These are phyloP conservation scores for Nepenthes gracilis DNA, from an alignment of 148 eudicot genomes.

Conservation along the genomic window DNA sequence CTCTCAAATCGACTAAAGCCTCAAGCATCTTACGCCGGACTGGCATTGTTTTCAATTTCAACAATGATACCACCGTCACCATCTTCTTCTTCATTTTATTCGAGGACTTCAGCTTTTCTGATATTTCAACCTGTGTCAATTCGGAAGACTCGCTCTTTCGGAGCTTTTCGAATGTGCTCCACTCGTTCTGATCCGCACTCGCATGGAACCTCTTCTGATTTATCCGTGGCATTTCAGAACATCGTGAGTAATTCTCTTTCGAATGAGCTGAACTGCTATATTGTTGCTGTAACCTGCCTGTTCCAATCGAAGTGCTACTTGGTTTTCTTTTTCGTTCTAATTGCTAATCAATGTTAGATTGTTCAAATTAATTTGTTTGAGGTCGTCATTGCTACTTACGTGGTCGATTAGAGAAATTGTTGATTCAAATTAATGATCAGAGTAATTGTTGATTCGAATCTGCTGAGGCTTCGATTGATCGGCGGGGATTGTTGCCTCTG, in stretches of 20 bases:
- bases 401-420: neutral
- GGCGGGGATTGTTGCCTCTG: no score
- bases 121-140: slow-evolving; percentile 6
- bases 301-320: no score
- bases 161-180: slow-evolving; percentile 27
- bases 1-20: slow-evolving; percentile 33
- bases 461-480: no score
- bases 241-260: neutral
- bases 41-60: slow-evolving; percentile 29
- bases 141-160: slow-evolving; percentile 19
- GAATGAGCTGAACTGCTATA: neutral
- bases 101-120: slow-evolving; percentile 4
- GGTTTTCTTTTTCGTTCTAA: neutral
- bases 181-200: slow-evolving; percentile 42
- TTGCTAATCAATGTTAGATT: neutral
- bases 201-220: slow-evolving; percentile 26
- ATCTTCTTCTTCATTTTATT: no score
- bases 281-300: neutral
- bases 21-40: slow-evolving; percentile 10
- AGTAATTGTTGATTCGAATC: no score
- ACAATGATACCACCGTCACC: slow-evolving; percentile 1
- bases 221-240: slow-evolving; percentile 13
- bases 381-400: neutral
- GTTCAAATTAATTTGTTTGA: neutral
- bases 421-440: no score